Percentiles rank a stretch among this genome's conserved stretches.
These are phyloP conservation scores for Phoma sp. DNA, from an alignment of 2,329 filamentous ascomycete genomes.

Conservation along the genomic window DNA sequence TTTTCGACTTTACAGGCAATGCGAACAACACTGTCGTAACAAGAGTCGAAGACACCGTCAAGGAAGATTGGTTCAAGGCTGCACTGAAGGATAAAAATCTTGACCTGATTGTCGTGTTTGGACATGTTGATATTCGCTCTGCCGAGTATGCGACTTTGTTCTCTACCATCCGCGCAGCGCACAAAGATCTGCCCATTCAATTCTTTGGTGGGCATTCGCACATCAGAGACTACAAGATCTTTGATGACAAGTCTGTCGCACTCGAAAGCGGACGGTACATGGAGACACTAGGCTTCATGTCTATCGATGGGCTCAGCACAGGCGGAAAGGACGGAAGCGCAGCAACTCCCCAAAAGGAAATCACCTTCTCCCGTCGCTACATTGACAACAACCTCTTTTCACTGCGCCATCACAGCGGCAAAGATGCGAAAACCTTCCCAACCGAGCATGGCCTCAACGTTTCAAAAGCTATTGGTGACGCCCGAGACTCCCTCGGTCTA, in stretches of 20 bases:
- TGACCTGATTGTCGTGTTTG: slow-evolving; percentile 85
- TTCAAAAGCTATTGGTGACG: slow-evolving; percentile 71
- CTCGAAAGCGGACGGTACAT: slow-evolving; percentile 91
- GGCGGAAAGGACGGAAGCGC: slow-evolving; percentile 42
- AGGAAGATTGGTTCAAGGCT: slow-evolving; percentile 87
- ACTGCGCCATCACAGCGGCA: slow-evolving; percentile 79
- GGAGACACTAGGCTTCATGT: slow-evolving; percentile 95
- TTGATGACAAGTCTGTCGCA: slow-evolving; percentile 78
- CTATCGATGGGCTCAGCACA: slow-evolving; percentile 71
- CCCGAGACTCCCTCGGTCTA: slow-evolving; percentile 73
- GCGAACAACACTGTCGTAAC: slow-evolving; percentile 89
- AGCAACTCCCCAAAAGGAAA: slow-evolving; percentile 34
- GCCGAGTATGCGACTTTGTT: slow-evolving; percentile 80
- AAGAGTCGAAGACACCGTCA: slow-evolving; percentile 78
- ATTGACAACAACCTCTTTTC: slow-evolving; percentile 94
- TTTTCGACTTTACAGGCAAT: slow-evolving; percentile 92
- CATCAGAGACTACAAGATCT: slow-evolving; percentile 82
- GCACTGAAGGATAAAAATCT: slow-evolving; percentile 80
- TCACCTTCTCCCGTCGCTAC: slow-evolving; percentile 78
- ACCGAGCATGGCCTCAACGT: slow-evolving; percentile 78
- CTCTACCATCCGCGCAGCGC: slow-evolving; percentile 75
- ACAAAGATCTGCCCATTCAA: slow-evolving; percentile 84
- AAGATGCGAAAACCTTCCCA: slow-evolving; percentile 75
- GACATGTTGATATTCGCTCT: slow-evolving; percentile 84
- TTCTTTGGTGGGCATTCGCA: slow-evolving; percentile 93